Evolutionary conservation across 140 eudicot species (phyloP), one percentile per base, ranked within the genome.

Genomic region (Artemisia princeps): DNA sequence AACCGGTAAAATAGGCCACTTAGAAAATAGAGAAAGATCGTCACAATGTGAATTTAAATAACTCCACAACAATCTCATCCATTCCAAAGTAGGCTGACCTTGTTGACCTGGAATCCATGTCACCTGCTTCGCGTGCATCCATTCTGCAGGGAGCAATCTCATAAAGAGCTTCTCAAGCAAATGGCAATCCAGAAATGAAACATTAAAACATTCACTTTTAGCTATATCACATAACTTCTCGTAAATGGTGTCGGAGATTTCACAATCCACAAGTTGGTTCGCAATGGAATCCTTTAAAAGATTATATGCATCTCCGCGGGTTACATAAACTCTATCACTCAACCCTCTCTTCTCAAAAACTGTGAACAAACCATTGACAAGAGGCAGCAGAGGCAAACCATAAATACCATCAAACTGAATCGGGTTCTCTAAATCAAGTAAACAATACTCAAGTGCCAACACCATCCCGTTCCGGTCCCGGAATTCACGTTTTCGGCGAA

Each of bases 1-100:
- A 53, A 94, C 96, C 0, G 99, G 96, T 64, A 94, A 84, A 46
- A 88, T 88, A 37, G 99, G 96, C 99, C 99, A 94, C 70, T 82
- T 84, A 3, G 88, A 81, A 76, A 88, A 94, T 67, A 86, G 40
- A 4, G 87, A 76, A 68, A 94, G 88, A 74, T 94, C 94, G 17
- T 78, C 85, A 76, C 96, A 80, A 61, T 76, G 60, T 19, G 80
- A 75, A 58, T 77, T 84, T 73, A 94, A 76, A 73, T 88, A 94
- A 77, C 80, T 81, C 99, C 99, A 94, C 53, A 94, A 75, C 50
- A 86, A 72, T 71, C 80, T 82, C 73, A 94, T 76, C 99, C 99
- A 94, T 72, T 94, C 96, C 77, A 94, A 65, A 76, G 82, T 84
- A 50, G 96, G 99, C 70, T 94, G 96, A 15, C 87, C 87, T 63